These are phyloP conservation scores for Chionographis japonica DNA, from an alignment of 106 monocot species.

Conservation along the genomic window DNA sequence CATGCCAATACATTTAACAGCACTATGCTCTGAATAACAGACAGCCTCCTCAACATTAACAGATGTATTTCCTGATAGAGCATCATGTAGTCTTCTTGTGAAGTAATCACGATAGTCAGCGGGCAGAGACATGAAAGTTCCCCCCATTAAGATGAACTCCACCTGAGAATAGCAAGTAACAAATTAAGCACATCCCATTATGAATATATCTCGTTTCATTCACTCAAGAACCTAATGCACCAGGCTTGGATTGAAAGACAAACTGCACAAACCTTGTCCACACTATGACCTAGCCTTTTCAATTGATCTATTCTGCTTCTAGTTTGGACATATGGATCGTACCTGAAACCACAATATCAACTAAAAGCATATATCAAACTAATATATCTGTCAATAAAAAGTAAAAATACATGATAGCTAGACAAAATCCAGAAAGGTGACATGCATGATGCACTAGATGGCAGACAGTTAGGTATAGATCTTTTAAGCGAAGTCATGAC, in stretches of 20 bases:
- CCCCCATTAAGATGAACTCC: slow-evolving; percentile 99
- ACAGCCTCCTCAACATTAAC: slow-evolving; percentile 96
- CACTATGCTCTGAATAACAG: slow-evolving; percentile 86
- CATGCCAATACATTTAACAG: slow-evolving; percentile 97
- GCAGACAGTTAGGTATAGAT: too few relatives aligned
- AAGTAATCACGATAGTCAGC: slow-evolving; percentile 99
- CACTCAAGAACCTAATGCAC: background rate
- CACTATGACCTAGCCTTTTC: slow-evolving; percentile 97
- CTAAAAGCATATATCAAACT: background rate
- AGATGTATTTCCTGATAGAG: slow-evolving; percentile 95
- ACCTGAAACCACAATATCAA: slow-evolving; percentile 37
- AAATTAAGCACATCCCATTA: background rate
- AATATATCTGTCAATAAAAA: too few relatives aligned
- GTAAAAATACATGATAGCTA: too few relatives aligned
- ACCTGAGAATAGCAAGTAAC: slow-evolving; percentile 38
- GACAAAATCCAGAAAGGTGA: too few relatives aligned
- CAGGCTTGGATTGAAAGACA: background rate
- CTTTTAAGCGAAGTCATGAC: too few relatives aligned
- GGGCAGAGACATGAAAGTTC: slow-evolving; percentile 98
- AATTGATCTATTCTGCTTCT: slow-evolving; percentile 98
- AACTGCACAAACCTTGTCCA: slow-evolving; percentile 72
- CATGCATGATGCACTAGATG: too few relatives aligned
- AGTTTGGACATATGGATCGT: slow-evolving; percentile 98
- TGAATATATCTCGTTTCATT: background rate
- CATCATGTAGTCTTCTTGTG: slow-evolving; percentile 97